phyloP scores from a whole-genome alignment of 331 rosid species.

The Cucumis variabilis region DNA sequence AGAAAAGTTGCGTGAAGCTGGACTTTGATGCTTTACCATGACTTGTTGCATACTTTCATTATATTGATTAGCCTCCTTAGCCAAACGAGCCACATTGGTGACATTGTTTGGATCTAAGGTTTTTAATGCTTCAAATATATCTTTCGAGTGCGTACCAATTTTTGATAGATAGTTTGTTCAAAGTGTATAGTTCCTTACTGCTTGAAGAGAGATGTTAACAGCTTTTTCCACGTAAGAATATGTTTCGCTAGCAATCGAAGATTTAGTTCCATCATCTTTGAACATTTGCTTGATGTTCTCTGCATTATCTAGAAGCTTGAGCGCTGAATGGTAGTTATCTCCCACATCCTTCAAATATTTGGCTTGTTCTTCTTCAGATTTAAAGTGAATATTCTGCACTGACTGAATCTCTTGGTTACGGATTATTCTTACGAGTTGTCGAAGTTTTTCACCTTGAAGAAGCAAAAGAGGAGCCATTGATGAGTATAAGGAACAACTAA shows the following conservation, averaged over 20 bases:
- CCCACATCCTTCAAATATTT: not conserved
- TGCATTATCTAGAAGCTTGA: not conserved
- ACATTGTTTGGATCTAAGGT: not conserved
- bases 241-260: not conserved
- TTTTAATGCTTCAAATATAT: not conserved
- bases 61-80: constrained; percentile 1
- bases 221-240: not conserved
- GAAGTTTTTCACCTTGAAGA: not conserved
- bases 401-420: not conserved
- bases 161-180: not conserved
- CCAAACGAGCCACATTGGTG: not conserved
- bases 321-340: not conserved
- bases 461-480: constrained; percentile 17
- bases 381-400: not conserved
- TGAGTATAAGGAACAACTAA: not conserved
- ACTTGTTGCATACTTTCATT: not conserved
- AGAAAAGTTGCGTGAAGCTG: not conserved
- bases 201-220: not conserved
- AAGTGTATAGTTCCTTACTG: not conserved
- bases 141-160: not conserved
- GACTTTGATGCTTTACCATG: not conserved
- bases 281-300: not conserved
- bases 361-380: not conserved
- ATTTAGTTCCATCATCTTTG: not conserved
- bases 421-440: not conserved